A percentile compares a stretch with the other conserved stretches of the same genome.
Conservation (phyloP, 1,284 basidiomycete genomes). For the Ganoderma lingzhi region DNA sequence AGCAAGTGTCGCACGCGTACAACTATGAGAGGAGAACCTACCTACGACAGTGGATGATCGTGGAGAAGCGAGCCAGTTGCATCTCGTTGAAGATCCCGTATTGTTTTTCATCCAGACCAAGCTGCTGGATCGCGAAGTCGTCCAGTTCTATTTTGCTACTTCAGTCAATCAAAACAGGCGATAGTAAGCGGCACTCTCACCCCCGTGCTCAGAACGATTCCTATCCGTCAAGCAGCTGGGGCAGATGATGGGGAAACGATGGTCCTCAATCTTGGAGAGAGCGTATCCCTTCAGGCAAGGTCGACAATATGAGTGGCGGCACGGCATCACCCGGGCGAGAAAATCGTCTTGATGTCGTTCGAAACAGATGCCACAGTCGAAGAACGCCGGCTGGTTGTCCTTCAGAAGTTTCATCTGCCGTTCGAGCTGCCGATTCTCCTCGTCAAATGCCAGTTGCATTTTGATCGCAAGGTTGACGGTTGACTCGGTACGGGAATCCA, state of each 20-base stretch:
- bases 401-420: slow-evolving; percentile 46
- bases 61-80: slow-evolving; percentile 59
- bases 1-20: neutral
- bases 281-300: slow-evolving; percentile 58
- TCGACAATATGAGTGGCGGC: slow-evolving; percentile 65
- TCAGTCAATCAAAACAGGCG: slow-evolving; percentile 26
- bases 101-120: slow-evolving; percentile 58
- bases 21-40: slow-evolving; percentile 32
- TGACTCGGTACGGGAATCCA: neutral
- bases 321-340: slow-evolving; percentile 54
- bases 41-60: slow-evolving; percentile 61
- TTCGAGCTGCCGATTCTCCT: slow-evolving; percentile 52
- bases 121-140: slow-evolving; percentile 49
- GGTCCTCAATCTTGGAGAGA: slow-evolving; percentile 55
- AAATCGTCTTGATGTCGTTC: slow-evolving; percentile 57
- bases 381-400: slow-evolving; percentile 44
- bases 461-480: slow-evolving; percentile 40
- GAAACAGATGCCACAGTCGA: slow-evolving; percentile 66
- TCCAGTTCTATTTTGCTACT: slow-evolving; percentile 48
- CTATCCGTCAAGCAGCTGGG: slow-evolving; percentile 55
- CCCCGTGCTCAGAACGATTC: slow-evolving; percentile 42
- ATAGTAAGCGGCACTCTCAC: slow-evolving; percentile 40
- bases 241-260: slow-evolving; percentile 68
- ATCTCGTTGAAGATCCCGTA: slow-evolving; percentile 60
- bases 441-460: slow-evolving; percentile 54